Base-by-base conservation (phyloP, 1,284 basidiomycete genomes). In the Naganishia liquefaciens region DNA sequence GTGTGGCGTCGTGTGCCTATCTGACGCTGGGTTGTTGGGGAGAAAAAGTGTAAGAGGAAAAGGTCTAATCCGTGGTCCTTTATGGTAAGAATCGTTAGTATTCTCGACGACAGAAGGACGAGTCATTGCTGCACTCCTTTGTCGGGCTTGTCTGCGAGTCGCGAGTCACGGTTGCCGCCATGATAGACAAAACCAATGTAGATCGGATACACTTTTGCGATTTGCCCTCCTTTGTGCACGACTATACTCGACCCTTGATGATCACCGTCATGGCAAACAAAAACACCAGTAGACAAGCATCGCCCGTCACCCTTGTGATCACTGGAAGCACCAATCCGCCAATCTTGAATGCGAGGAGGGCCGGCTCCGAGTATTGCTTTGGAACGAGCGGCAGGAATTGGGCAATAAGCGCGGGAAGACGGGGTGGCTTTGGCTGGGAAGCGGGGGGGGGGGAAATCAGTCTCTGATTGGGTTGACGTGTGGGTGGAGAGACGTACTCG, bases 351-450 rank as follows among this genome's bases (percentile, higher is more conserved):
- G 71, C 76, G 0, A 74, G 76, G 23, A 76, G 39, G 46, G 79
- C 64, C 13, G 74, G 71, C 33, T 68, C 54, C 17, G 74, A 70
- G 55, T 77, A 68, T 7, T 61, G 64, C 9, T 74, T 75, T 21
- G 79, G 79, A 19, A 80, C 70, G 65, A 80, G 70, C 5, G 79
- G 78, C 4, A 79, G 70, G 66, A 78, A 75, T 49, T 74, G 77
- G 15, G 72, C 66, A 27, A 80, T 67, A 28, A 79, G 69, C 7
- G 74, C 71, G 54, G 77, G 77, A 21, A 77, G 76, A 2, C 69
- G 68, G 2, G 77, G 76, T 4, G 74, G 75, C 19, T 74, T 74
- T 70, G 74, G 64, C 37, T 27, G 33, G 9, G 49, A n/a, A 27
- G 10, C 47, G 25, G 50, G 33, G 9, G 49, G 21, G 21, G 10